Base-by-base conservation (phyloP, 208 protist genomes). In the Angomonas desouzai region DNA sequence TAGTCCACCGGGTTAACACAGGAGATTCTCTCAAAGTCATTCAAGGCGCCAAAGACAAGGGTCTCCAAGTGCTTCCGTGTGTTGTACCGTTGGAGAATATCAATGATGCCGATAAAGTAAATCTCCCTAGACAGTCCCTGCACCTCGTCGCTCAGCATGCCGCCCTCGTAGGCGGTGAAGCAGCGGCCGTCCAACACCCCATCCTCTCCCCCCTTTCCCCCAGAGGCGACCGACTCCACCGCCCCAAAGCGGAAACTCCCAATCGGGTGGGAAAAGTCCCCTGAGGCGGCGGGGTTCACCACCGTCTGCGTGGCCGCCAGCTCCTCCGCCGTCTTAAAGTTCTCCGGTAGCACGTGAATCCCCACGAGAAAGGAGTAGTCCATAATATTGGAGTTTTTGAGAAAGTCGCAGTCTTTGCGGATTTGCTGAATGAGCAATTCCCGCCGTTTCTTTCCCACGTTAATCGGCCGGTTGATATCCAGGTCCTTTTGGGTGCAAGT, bases 71-170 rank as follows among this genome's bases (percentile, higher is more conserved):
- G 58, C 68, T 98, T 98, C 20, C 83, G 57, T 25, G 66, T 30
- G 57, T 87, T 93, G 72, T 94, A 98, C 58, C 91, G 79, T 59
- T 97, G 91, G 62, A 98, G 68, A 64, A 98, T 93, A 63, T 98
- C 96, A 62, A 98, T 97, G 60, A 97, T 95, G 55, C 96, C 96
- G 53, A 95, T 79, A 69, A 95, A 96, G 73, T 97, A 97, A 25
- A 98, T 82, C 71, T 94, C 85, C 22, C 77, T 58, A 20, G 76
- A 68, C 29, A 83, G 64, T 6, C 79, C 80, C 3, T 77, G 66
- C 6, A 84, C 77, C 20, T 85, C 78, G 62, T 62, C 84, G 74
- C 83, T 85, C 34, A 81, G 62, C 81, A 96, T 94, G 7, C 89
- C 90, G 18, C 89, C 87, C 22, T 94, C 72, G 73, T 91, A 77